Percentiles rank a stretch among this genome's conserved stretches.
Evolutionary conservation across 225 moss, liverwort and hornwort genomes (phyloP).

Genomic region (Pseudoscleropodium purum): DNA sequence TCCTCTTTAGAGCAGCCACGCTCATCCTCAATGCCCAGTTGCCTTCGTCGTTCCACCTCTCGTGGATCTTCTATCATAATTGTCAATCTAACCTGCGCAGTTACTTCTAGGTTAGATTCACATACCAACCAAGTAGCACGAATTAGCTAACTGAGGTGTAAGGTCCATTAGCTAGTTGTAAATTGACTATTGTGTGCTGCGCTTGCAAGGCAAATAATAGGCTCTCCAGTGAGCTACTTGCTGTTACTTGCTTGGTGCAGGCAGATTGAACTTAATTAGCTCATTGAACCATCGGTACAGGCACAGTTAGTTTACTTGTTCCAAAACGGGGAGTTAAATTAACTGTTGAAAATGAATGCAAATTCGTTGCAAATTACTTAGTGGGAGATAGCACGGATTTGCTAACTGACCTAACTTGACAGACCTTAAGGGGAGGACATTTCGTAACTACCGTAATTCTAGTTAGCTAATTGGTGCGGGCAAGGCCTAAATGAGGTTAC

Average conservation of each 20-base stretch:
- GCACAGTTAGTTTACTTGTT: background rate
- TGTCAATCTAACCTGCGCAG: conserved; percentile 76
- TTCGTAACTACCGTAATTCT: background rate
- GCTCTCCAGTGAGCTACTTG: background rate
- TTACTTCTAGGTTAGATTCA: background rate
- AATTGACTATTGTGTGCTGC: background rate
- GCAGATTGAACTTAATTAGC: background rate
- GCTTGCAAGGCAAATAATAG: background rate
- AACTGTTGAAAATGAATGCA: background rate
- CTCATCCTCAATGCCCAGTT: conserved; percentile 92
- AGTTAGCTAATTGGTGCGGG: background rate
- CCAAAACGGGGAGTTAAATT: background rate
- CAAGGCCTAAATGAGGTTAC: background rate
- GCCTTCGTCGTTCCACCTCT: conserved; percentile 74
- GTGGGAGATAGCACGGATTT: background rate
- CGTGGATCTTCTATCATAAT: conserved; percentile 97
- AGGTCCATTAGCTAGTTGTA: background rate
- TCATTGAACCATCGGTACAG: background rate
- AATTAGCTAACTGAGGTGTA: background rate
- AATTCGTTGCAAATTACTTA: background rate
- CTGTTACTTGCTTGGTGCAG: background rate
- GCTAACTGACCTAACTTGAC: background rate
- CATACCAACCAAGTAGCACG: background rate
- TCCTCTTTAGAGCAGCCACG: conserved; percentile 93
- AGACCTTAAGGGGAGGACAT: background rate